Evolutionary conservation across 768 basidiomycete genomes (phyloP), one percentile per base, ranked within the genome.

Genomic region (Calocybe indica): DNA sequence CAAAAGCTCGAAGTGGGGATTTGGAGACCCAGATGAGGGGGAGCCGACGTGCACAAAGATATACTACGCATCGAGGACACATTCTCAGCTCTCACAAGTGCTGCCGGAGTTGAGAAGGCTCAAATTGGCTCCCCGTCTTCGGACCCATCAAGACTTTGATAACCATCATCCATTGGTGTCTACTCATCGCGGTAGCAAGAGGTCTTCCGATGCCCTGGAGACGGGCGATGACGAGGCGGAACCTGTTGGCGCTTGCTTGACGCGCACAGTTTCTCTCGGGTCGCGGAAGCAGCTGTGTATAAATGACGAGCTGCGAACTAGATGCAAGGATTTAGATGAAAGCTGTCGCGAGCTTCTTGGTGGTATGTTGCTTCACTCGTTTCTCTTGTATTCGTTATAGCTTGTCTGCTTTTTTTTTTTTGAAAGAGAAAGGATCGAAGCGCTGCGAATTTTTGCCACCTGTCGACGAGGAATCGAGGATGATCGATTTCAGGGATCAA

Each of bases 251-350:
- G 52, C 54, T 11, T 38, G 38, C 40, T 60, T 35, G 47, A 68
- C 52, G 62, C 81, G 92, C 29, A 73, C 84, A 0, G 88, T 96
- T n/a, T 79, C 93, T 12, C 75, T 99, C 7, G 94, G 88, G 0
- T 91, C 91, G 4, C 79, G 96, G 38, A 91, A 85, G 58, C 92
- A 95, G 54, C 74, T 98, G 1, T 99, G 95, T 62, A 89, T 98
- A 49, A 89, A 98, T 56, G 89, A 92, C 28, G 74, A 80, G 34
- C 72, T 96, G 14, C 76, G 81, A 34, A 66, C 69, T 7, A 77
- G 74, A 42, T 70, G 69, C 44, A 73, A 73, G 7, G 90, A 95
- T 56, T 67, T 96, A 40, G 93, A 96, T 53, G 93, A 96, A 62
- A 82, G 76, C 36, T 96, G 93, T 62, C 75, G 92, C 42, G 90